These are phyloP conservation scores for Neurospora sp. DNA, from an alignment of 495 filamentous ascomycete species.

Conservation along the genomic window DNA sequence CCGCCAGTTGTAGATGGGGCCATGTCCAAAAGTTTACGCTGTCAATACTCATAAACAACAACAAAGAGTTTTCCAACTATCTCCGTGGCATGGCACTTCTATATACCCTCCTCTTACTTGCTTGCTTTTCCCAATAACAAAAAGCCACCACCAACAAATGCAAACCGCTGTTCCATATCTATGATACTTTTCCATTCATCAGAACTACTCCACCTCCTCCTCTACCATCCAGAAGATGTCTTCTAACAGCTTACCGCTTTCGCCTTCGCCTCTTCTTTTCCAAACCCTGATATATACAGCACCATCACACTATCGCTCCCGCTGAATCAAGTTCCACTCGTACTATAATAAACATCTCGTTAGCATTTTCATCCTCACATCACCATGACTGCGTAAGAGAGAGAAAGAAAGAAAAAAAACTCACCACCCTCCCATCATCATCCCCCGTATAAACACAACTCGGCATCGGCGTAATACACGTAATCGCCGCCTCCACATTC, in stretches of 20 bases:
- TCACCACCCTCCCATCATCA: conserved; percentile 70
- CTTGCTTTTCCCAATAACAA: background rate
- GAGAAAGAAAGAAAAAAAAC: conserved; percentile 13
- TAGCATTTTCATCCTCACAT: conserved; percentile 9
- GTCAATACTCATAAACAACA: background rate
- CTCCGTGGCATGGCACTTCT: background rate
- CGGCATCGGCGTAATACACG: conserved; percentile 75
- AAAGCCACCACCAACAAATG: background rate
- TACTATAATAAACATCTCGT: conserved; percentile 43
- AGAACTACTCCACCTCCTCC: background rate
- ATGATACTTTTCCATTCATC: background rate
- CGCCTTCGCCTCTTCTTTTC: background rate
- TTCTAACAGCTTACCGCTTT: background rate
- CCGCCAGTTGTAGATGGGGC: too few relatives aligned
- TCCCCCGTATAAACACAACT: conserved; percentile 87
- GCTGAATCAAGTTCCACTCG: conserved; percentile 81
- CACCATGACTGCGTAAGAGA: background rate
- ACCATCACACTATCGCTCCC: conserved; percentile 35
- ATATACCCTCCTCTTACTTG: background rate
- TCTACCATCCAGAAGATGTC: background rate
- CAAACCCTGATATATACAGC: background rate
- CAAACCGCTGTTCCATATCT: background rate
- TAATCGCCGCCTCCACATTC: conserved; percentile 75
- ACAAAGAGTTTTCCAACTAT: background rate
- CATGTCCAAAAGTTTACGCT: background rate